phyloP scores from a whole-genome alignment of 192 early-diverging fungal genomes.

The Backusella mclennaniae region DNA sequence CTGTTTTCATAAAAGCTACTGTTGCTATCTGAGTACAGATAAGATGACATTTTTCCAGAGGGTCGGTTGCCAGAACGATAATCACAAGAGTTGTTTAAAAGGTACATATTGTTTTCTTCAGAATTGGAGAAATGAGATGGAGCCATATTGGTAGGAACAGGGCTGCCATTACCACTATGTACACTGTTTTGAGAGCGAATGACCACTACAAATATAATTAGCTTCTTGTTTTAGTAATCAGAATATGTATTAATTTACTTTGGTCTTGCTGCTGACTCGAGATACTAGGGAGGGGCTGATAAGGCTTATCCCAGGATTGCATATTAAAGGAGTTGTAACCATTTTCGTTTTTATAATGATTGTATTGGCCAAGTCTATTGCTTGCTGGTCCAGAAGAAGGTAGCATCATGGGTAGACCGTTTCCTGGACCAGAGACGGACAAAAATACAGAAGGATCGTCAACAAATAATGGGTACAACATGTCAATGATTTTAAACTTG shows the following conservation, averaged over 20 bases:
- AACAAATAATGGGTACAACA: conserved; percentile 71
- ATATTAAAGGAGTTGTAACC: conserved; percentile 1
- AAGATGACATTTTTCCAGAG: background rate
- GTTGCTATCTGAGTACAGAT: background rate
- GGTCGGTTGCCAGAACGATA: conserved; percentile 8
- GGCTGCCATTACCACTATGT: conserved; percentile 25
- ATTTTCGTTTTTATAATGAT: background rate
- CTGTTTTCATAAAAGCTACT: background rate
- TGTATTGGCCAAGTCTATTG: background rate
- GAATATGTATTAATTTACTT: background rate
- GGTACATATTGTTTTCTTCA: conserved; percentile 24
- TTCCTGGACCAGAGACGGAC: conserved; percentile 23
- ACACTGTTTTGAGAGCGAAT: conserved; percentile 6
- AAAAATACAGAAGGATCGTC: conserved; percentile 70
- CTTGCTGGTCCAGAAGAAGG: background rate
- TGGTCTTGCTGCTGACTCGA: conserved; percentile 12
- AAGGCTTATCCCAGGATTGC: conserved; percentile 22
- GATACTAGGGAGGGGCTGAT: conserved; percentile 21
- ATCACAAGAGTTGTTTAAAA: conserved; percentile 28
- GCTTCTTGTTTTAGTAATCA: too few species aligned
- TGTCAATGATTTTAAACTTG: conserved; percentile 69
- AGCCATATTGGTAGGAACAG: conserved; percentile 13
- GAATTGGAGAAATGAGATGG: background rate
- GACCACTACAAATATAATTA: conserved; percentile 3
- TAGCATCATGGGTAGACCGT: background rate